Percentiles rank a stretch among this genome's conserved stretches.
Evolutionary conservation across 176 grass and related monocot genomes (phyloP).

Genomic region (Phyllostachys edulis): DNA sequence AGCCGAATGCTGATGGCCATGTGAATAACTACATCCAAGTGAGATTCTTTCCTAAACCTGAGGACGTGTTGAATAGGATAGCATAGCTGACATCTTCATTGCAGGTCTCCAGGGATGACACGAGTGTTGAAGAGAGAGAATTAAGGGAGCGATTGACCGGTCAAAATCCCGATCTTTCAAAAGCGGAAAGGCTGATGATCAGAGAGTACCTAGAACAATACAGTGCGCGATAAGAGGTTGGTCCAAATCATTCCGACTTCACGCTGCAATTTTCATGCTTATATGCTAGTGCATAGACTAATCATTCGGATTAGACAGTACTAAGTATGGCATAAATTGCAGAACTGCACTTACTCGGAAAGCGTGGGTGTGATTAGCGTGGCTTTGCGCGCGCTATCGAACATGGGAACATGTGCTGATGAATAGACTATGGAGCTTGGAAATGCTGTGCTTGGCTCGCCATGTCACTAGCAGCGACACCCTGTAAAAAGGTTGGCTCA

Average conservation of each 20-base stretch:
- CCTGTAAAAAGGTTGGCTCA: background rate
- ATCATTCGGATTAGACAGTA: background rate
- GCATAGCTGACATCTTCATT: background rate
- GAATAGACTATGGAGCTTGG: background rate
- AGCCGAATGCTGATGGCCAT: conserved; percentile 69
- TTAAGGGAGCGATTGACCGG: conserved; percentile 56
- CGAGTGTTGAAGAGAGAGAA: conserved; percentile 51
- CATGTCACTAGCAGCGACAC: conserved; percentile 21
- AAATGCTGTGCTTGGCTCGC: background rate
- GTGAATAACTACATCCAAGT: conserved; percentile 95
- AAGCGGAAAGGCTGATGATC: conserved; percentile 73
- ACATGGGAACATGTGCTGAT: background rate
- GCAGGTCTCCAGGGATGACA: conserved; percentile 51
- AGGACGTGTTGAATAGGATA: background rate
- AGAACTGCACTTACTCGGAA: background rate
- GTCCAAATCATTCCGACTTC: background rate
- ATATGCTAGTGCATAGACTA: background rate
- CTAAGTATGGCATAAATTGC: background rate
- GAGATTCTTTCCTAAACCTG: background rate
- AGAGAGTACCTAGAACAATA: conserved; percentile 69
- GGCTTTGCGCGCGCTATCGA: background rate
- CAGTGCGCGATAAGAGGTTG: conserved; percentile 25
- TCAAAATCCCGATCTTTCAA: conserved; percentile 51
- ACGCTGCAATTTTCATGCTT: background rate
- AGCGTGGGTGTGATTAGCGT: background rate